Percentiles rank a stretch among this genome's conserved stretches.
These are phyloP conservation scores for Rauvolfia tetraphylla DNA, from an alignment of 257 asterid species.

Conservation along the genomic window DNA sequence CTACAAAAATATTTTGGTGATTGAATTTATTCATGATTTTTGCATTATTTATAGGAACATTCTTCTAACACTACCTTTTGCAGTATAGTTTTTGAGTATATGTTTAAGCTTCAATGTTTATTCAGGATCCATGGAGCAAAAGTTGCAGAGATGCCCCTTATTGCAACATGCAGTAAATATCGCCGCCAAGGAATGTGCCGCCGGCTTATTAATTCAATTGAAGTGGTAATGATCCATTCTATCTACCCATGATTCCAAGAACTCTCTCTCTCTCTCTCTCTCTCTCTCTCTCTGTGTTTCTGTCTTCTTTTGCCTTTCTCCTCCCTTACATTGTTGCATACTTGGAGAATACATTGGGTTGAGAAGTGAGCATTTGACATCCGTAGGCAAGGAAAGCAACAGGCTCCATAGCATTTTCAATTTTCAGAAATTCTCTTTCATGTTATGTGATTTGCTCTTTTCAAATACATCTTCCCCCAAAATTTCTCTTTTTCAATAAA, in stretches of 20 bases:
- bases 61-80: not conserved
- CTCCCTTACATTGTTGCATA: not conserved
- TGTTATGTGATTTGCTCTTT: not conserved
- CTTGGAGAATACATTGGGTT: not conserved
- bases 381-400: not conserved
- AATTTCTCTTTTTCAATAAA: not conserved
- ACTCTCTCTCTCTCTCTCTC: not conserved
- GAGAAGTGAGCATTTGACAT: not conserved
- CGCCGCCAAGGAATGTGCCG: constrained; percentile 99
- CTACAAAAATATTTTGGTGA: not conserved
- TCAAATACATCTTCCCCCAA: too few species aligned
- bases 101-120: constrained; percentile 15
- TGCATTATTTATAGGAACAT: not conserved
- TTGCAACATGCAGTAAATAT: constrained; percentile 88
- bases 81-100: not conserved
- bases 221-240: constrained; percentile 51
- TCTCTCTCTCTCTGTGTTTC: not conserved
- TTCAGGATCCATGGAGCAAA: constrained; percentile 82
- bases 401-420: not conserved
- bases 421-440: not conserved
- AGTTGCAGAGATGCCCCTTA: constrained; percentile 94
- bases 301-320: not conserved
- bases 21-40: not conserved
- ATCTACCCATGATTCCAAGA: not conserved
- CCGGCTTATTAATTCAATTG: constrained; percentile 65